Evolutionary conservation across 495 filamentous ascomycete species (phyloP).

Genomic region (Chaetomium cochliodes): DNA sequence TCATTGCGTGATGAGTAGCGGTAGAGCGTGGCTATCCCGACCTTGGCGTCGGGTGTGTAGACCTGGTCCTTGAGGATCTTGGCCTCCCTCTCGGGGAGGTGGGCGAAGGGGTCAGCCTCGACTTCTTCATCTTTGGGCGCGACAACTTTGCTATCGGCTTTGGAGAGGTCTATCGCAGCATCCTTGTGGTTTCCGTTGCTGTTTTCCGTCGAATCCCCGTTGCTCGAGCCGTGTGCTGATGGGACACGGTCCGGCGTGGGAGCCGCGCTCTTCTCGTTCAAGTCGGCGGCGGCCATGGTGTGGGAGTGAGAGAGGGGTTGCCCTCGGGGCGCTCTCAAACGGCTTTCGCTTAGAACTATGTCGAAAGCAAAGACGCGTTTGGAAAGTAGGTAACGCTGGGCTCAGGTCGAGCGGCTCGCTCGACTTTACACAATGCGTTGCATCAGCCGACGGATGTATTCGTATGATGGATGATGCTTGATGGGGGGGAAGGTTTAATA

Average conservation of each 20-base stretch:
- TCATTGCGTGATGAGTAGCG: constrained; percentile 79
- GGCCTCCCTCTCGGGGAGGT: constrained; percentile 61
- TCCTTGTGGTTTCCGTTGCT: constrained; percentile 10
- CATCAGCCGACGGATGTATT: not conserved
- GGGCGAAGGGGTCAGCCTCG: constrained; percentile 50
- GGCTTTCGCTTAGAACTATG: not conserved
- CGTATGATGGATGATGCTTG: no score
- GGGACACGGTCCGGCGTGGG: constrained; percentile 14
- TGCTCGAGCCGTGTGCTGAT: constrained; percentile 36
- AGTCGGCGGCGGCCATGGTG: constrained; percentile 29
- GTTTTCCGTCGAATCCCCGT: constrained; percentile 36
- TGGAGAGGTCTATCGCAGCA: constrained; percentile 33
- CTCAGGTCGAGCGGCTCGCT: constrained; percentile 6
- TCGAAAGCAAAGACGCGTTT: not conserved
- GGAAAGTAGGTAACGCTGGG: not conserved
- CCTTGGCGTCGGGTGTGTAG: constrained; percentile 61
- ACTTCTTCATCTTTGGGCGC: constrained; percentile 35
- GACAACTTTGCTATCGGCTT: constrained; percentile 53
- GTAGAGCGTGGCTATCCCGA: constrained; percentile 67
- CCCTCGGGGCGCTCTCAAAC: not conserved
- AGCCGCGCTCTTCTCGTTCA: constrained; percentile 33
- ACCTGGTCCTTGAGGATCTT: constrained; percentile 70
- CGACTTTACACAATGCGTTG: not conserved
- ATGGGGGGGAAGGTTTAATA: not conserved
- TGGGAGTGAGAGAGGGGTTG: not conserved